Evolutionary conservation across 495 filamentous ascomycete species (phyloP).

Genomic region (Penicillium maclennaniae): DNA sequence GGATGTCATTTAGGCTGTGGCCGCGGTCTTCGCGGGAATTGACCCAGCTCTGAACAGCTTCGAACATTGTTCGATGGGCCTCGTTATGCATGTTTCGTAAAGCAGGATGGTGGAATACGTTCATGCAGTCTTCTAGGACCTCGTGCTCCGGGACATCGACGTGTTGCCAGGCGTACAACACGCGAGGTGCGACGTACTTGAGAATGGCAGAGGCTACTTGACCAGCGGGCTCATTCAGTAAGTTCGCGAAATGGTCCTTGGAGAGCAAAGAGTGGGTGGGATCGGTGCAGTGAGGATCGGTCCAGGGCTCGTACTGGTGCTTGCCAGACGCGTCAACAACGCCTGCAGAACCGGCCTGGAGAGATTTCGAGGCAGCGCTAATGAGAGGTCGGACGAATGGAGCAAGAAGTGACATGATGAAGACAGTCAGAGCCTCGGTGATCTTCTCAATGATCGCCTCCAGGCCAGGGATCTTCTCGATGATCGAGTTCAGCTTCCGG

Average conservation of each 20-base stretch:
- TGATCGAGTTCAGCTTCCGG: conserved; percentile 71
- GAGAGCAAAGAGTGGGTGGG: conserved; percentile 93
- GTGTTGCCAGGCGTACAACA: conserved; percentile 90
- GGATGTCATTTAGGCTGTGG: conserved; percentile 58
- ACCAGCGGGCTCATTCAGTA: conserved; percentile 84
- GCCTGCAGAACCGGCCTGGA: conserved; percentile 77
- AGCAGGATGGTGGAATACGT: conserved; percentile 86
- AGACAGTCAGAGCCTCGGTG: conserved; percentile 83
- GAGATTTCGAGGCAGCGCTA: conserved; percentile 70
- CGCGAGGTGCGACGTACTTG: conserved; percentile 77
- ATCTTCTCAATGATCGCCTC: conserved; percentile 85
- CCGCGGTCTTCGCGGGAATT: conserved; percentile 60
- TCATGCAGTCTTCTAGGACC: conserved; percentile 70
- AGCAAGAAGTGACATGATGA: conserved; percentile 82
- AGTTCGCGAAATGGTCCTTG: conserved; percentile 95
- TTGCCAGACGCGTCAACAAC: conserved; percentile 77
- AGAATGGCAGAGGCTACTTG: conserved; percentile 74
- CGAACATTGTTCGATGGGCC: conserved; percentile 82
- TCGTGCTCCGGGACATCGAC: conserved; percentile 71
- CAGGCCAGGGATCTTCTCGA: conserved; percentile 89
- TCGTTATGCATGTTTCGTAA: conserved; percentile 67
- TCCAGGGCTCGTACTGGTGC: conserved; percentile 90
- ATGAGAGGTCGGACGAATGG: conserved; percentile 91
- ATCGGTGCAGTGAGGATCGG: conserved; percentile 76
- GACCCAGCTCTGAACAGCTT: conserved; percentile 73